phyloP scores from a whole-genome alignment of 202 grass and related monocot species.

The Eragrostis tef region DNA sequence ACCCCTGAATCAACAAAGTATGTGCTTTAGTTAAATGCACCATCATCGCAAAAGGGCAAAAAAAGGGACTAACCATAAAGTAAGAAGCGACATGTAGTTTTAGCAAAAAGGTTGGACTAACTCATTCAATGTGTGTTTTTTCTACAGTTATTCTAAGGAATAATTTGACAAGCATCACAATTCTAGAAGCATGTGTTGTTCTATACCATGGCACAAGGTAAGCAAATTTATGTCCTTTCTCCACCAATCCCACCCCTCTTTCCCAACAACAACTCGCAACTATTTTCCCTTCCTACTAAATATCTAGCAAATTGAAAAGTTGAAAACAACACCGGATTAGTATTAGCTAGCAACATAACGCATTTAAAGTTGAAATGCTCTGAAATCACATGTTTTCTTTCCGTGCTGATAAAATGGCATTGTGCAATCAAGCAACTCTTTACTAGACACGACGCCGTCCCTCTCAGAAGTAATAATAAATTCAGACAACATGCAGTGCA shows the following conservation, averaged over 20 bases:
- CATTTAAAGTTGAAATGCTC: background rate
- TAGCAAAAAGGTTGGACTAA: background rate
- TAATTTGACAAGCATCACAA: background rate
- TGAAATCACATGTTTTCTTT: background rate
- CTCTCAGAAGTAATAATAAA: background rate
- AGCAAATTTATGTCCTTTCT: background rate
- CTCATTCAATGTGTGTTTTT: background rate
- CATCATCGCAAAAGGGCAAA: slow-evolving; percentile 8
- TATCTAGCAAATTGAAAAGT: background rate
- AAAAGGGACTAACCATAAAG: background rate
- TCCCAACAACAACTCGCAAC: background rate
- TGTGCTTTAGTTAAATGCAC: background rate
- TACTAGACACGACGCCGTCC: background rate
- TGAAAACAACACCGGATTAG: background rate
- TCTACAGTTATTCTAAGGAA: background rate
- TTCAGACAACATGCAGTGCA: background rate
- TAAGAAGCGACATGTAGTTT: background rate
- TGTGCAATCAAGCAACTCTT: background rate
- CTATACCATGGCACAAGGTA: background rate
- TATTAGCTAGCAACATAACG: background rate
- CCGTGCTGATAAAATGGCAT: background rate
- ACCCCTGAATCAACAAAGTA: background rate
- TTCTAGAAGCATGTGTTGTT: background rate
- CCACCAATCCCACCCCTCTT: background rate
- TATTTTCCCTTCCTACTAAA: background rate